These are phyloP conservation scores for Amanita pallidorosea DNA, from an alignment of 768 basidiomycete species.

Conservation along the genomic window DNA sequence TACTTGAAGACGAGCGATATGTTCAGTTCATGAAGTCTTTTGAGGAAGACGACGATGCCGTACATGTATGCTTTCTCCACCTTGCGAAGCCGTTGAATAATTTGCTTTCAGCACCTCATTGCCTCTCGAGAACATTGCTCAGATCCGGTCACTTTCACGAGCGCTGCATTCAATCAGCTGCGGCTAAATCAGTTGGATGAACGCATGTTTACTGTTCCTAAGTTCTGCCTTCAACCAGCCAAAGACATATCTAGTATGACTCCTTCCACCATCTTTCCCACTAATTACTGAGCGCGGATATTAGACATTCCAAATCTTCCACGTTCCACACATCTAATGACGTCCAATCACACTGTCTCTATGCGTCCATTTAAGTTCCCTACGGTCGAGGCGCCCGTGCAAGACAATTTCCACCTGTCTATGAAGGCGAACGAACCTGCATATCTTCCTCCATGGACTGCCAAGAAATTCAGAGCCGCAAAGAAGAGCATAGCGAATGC, in stretches of 20 bases:
- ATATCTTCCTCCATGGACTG: constrained; percentile 20
- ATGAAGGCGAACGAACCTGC: constrained; percentile 14
- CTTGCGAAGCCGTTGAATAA: not conserved
- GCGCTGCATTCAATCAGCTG: constrained; percentile 61
- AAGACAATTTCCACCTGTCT: constrained; percentile 32
- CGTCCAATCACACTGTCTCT: constrained; percentile 25
- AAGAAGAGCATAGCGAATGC: constrained; percentile 19
- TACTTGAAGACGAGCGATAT: constrained; percentile 63
- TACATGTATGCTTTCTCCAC: constrained; percentile 31
- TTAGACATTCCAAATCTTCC: constrained; percentile 39
- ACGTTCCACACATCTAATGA: constrained; percentile 29
- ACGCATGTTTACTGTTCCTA: constrained; percentile 61
- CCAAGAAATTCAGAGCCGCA: constrained; percentile 28
- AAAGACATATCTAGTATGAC: constrained; percentile 28
- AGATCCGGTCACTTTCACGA: constrained; percentile 66
- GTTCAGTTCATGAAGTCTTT: constrained; percentile 64
- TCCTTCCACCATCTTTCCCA: not conserved
- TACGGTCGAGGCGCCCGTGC: constrained; percentile 16
- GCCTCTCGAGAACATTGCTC: constrained; percentile 50
- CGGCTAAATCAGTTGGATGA: constrained; percentile 63
- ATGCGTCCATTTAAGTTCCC: constrained; percentile 41
- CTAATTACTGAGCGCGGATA: constrained; percentile 1
- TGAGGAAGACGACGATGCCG: constrained; percentile 22
- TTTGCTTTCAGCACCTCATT: constrained; percentile 53
- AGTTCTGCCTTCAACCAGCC: constrained; percentile 32